Conservation (phyloP, 1,139 yeast genomes). For the Yamadazyma mexicana region DNA sequence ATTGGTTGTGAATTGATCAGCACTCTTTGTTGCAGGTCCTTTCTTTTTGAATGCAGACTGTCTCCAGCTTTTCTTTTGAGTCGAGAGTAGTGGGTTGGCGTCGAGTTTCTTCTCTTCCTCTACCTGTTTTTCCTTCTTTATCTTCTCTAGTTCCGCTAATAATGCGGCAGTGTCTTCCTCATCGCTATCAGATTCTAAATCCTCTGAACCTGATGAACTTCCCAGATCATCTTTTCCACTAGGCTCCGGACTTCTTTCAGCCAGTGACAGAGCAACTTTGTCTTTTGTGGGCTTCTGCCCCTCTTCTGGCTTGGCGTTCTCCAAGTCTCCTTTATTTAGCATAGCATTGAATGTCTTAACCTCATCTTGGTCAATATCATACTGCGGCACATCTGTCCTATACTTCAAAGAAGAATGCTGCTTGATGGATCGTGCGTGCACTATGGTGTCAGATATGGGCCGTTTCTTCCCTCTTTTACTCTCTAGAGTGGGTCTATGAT, state of each 20-base stretch:
- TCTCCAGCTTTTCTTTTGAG: conserved; percentile 51
- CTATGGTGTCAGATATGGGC: conserved; percentile 42
- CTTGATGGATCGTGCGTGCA: conserved; percentile 68
- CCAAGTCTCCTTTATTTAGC: conserved; percentile 9
- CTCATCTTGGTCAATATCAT: conserved; percentile 19
- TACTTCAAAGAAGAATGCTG: conserved; percentile 70
- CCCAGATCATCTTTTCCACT: neutral
- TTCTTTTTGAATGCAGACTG: conserved; percentile 47
- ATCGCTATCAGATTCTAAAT: conserved; percentile 12
- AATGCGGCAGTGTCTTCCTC: conserved; percentile 12
- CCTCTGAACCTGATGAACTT: neutral
- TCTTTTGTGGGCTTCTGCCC: conserved; percentile 1
- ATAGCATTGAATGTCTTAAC: conserved; percentile 23
- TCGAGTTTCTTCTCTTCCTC: conserved; percentile 17
- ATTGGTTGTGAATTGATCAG: conserved; percentile 56
- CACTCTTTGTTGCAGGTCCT: conserved; percentile 14
- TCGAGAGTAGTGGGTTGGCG: conserved; percentile 43
- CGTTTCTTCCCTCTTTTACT: conserved; percentile 73
- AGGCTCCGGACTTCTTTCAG: neutral
- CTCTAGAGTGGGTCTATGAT: conserved; percentile 87
- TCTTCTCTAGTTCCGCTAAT: conserved; percentile 51
- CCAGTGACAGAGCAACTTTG: neutral
- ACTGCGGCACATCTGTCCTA: conserved; percentile 36
- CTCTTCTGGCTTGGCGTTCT: no score
- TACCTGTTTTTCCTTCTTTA: conserved; percentile 39